Evolutionary conservation across 1,284 basidiomycete species (phyloP), one percentile per base, ranked within the genome.

Genomic region (Rhodotorula mucilaginosa): DNA sequence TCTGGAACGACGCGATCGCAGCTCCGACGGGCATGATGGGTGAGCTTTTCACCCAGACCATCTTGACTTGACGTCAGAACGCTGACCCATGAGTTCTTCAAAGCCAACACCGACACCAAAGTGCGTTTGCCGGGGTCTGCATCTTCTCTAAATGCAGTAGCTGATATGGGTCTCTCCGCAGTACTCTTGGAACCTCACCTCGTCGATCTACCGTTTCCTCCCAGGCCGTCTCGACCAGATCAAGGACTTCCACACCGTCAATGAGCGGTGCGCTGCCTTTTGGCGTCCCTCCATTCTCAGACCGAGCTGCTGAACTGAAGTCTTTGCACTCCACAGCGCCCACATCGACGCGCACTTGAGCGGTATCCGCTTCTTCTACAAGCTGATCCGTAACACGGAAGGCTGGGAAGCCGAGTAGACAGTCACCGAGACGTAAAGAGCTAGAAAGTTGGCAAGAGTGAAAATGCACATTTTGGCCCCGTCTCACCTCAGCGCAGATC

Each of bases 221-320:
- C 82, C 81, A n/a, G 81, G 82, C 71, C 78, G 79, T 18, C 81
- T 79, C 58, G 82, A 72, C 68, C 62, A 79, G 80, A 74, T 80
- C 75, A 82, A 82, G 61, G 85, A 85, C 6, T 82, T 88, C 44
- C 90, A 91, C 79, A 90, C 90, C 1, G 86, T 88, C 54, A 86
- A 88, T 71, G 62, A 64, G 54, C 52, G 88, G 61, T 58, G 15
- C 46, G 58, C 58, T 26, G 46, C 23, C 26, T 26, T 19, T 15
- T 7, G 8, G 21, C 26, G 12, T 26, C 47, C 31, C 48, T 57
- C 54, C 19, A 12, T 64, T 23, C 26, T 47, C 15, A 44, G 5
- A 31, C 29, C 31, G 31, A 15, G 1, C 6, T 19, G 8, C 29
- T 34, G 13, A 26, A 51, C 5, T 23, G 19, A 23, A 5, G 10